Conservation (phyloP, 495 filamentous ascomycete genomes). For the Xylaria scruposa region DNA sequence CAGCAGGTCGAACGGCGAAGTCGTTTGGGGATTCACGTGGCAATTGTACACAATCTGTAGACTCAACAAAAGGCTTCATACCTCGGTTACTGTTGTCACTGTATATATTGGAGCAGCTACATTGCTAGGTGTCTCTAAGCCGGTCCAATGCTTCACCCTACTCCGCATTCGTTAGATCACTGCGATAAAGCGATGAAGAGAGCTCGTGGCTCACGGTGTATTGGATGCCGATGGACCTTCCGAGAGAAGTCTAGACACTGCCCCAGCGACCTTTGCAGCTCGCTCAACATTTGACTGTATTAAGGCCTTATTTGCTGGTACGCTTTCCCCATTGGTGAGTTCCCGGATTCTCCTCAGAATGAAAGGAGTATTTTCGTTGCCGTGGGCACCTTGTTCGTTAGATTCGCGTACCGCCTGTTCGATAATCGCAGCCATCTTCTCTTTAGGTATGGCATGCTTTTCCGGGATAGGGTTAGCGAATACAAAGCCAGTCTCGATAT, state of each 20-base stretch:
- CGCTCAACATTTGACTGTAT: conserved; percentile 80
- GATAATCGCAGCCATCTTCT: conserved; percentile 77
- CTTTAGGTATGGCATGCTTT: conserved; percentile 70
- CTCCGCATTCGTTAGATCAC: conserved; percentile 31
- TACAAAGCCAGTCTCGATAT: conserved; percentile 73
- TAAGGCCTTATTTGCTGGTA: conserved; percentile 77
- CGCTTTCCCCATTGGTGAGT: conserved; percentile 73
- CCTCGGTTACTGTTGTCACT: conserved; percentile 27
- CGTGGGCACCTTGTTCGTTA: conserved; percentile 68
- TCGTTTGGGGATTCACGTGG: not conserved
- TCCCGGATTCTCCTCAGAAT: conserved; percentile 82
- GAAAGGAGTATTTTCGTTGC: conserved; percentile 88
- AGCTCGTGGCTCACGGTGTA: conserved; percentile 39
- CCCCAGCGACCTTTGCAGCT: conserved; percentile 79
- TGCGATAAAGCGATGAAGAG: conserved; percentile 12
- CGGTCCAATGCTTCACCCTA: conserved; percentile 33
- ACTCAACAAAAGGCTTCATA: conserved; percentile 33
- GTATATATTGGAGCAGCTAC: conserved; percentile 27
- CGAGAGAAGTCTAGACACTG: conserved; percentile 66
- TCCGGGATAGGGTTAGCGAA: conserved; percentile 89
- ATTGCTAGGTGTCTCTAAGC: conserved; percentile 19
- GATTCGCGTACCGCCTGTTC: conserved; percentile 76
- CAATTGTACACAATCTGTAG: not conserved
- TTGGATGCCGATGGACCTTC: conserved; percentile 24
- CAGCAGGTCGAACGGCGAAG: not conserved